A percentile compares a stretch with the other conserved stretches of the same genome.
These are phyloP conservation scores for Ascochyta clinopodiicola DNA, from an alignment of 2,329 filamentous ascomycete species.

Conservation along the genomic window DNA sequence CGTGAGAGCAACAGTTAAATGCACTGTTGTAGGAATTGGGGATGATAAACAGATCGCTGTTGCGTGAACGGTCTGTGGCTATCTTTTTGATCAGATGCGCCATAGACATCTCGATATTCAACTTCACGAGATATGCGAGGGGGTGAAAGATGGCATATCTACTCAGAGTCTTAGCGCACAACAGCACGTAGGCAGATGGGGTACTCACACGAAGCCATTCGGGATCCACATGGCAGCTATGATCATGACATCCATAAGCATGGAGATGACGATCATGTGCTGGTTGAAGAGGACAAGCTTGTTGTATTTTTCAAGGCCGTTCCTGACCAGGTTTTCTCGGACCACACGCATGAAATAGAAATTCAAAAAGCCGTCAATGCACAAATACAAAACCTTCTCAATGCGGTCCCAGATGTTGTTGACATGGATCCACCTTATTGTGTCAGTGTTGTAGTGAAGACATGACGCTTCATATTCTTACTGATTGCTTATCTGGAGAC, in stretches of 20 bases:
- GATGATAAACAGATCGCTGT: slow-evolving; percentile 6
- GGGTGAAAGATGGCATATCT: slow-evolving; percentile 57
- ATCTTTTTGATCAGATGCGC: slow-evolving; percentile 51
- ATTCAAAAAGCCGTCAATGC: slow-evolving; percentile 34
- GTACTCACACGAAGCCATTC: slow-evolving; percentile 47
- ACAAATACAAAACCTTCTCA: slow-evolving; percentile 34
- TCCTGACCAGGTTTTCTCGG: slow-evolving; percentile 32
- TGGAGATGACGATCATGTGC: slow-evolving; percentile 33
- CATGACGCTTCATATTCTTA: not conserved
- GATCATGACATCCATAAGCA: slow-evolving; percentile 44
- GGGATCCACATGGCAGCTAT: slow-evolving; percentile 53
- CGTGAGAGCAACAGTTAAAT: slow-evolving; percentile 6
- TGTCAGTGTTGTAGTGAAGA: not conserved
- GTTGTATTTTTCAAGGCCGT: slow-evolving; percentile 37
- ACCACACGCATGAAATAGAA: slow-evolving; percentile 37
- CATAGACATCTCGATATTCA: slow-evolving; percentile 48
- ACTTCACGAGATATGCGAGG: slow-evolving; percentile 55
- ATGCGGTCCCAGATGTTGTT: slow-evolving; percentile 38
- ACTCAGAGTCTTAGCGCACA: not conserved
- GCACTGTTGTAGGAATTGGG: not conserved
- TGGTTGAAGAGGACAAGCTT: slow-evolving; percentile 36
- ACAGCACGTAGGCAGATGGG: not conserved
- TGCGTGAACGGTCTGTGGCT: slow-evolving; percentile 17
- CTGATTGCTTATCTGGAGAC: slow-evolving; percentile 29
- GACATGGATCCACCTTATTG: slow-evolving; percentile 23